These are phyloP conservation scores for Lichtheimia hyalospora DNA, from an alignment of 371 early-diverging fungal species.

Conservation along the genomic window DNA sequence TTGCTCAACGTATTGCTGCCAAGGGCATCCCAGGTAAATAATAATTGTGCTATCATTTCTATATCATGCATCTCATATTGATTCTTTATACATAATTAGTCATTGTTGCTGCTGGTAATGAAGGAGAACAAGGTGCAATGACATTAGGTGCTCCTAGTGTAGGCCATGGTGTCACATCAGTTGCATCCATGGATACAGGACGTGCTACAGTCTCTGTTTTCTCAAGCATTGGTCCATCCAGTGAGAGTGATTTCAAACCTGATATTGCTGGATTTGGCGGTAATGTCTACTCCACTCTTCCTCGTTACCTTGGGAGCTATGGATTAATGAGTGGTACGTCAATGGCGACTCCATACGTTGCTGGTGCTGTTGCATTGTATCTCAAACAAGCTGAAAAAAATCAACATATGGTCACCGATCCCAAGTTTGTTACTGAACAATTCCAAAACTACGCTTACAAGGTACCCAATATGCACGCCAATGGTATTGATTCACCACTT, in stretches of 20 bases:
- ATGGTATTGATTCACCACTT: constrained; percentile 27
- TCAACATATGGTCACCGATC: constrained; percentile 7
- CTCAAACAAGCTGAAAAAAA: constrained; percentile 32
- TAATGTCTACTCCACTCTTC: constrained; percentile 64
- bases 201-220: constrained; percentile 42
- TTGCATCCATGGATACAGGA: constrained; percentile 58
- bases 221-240: constrained; percentile 43
- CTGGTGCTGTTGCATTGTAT: constrained; percentile 66
- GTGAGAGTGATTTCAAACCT: constrained; percentile 40
- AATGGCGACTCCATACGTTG: constrained; percentile 72
- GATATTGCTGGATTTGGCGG: constrained; percentile 69
- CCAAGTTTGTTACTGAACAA: constrained; percentile 23
- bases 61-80: neutral
- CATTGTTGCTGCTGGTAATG: constrained; percentile 56
- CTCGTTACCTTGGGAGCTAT: constrained; percentile 42
- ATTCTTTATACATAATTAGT: constrained; percentile 24
- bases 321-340: constrained; percentile 62
- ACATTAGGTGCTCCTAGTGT: constrained; percentile 46
- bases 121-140: constrained; percentile 44
- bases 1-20: constrained; percentile 36
- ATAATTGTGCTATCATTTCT: neutral
- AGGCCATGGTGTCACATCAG: constrained; percentile 41
- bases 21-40: constrained; percentile 27
- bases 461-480: constrained; percentile 23
- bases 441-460: constrained; percentile 50